Base-by-base conservation (phyloP, 495 filamentous ascomycete genomes). In the Daldinia vernicosa region DNA sequence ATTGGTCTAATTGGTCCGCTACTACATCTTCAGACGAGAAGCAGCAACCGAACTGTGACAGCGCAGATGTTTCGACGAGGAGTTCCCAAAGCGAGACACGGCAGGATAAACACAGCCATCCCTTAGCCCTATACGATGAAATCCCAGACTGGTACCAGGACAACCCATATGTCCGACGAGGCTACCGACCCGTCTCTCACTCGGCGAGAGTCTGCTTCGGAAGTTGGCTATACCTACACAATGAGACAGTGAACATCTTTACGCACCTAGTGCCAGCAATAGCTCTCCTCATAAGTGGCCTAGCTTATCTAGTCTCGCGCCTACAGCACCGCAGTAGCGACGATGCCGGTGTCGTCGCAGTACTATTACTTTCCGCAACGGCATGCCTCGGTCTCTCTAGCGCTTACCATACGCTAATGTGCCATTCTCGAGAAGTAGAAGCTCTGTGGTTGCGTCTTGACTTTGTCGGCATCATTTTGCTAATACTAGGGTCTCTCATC, bases 241-340 rank as follows among this genome's bases (percentile, higher is more conserved):
- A 95, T 76, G 91, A 95, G 79, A 88, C 89, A 1, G 85, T 95
- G 47, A 95, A 95, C 74, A 93, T 95, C 65, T 94, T 92, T 74
- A 88, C 90, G 2, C 93, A 95, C 77, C 82, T 95, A 4, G 67
- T 93, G 0, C 80, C 83, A 0, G 82, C 75, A 11, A 51, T 30
- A 54, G 62, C 55, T 19, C 5, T 77, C 67, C 27, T 81, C 75
- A 39, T 69, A 28, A 27, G 33, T 40, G 70, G 75, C 0, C 56
- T 71, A 27, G 67, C 55, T 15, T 77, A 70, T 35, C 27, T 71
- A 4, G 19, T 66, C 14, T 45, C 65, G 17, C 74, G 62, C 37
- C 54, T 77, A 33, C 55, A 59, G 47, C 27, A 71, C n/a, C 45
- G 72, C 7, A 81, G 81, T 15, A 82, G 82, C 70, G 71, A 74